A percentile compares a stretch with the other conserved stretches of the same genome.
Conservation (phyloP, 1,284 basidiomycete genomes). For the Exsudoporus floridanus region DNA sequence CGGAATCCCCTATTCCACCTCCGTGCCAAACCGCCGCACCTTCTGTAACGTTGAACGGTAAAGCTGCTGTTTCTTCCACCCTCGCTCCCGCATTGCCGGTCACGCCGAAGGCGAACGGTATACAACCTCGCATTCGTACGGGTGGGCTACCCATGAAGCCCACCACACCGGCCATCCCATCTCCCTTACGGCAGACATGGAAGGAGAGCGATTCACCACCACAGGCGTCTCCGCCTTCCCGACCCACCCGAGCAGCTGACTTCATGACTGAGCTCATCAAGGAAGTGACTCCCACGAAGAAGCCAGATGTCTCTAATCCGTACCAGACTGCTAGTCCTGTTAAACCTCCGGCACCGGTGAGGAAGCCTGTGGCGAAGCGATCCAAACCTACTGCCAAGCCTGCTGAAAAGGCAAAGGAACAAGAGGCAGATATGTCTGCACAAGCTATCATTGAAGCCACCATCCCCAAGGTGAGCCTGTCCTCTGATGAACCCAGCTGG, state of each 20-base stretch:
- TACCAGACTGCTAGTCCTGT: constrained; percentile 67
- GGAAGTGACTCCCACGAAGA: constrained; percentile 60
- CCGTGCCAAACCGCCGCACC: constrained; percentile 4
- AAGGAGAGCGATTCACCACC: constrained; percentile 44
- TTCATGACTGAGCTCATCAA: constrained; percentile 67
- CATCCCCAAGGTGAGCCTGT: constrained; percentile 55
- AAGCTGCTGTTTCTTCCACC: constrained; percentile 20
- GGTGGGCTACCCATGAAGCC: constrained; percentile 45
- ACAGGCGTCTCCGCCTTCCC: constrained; percentile 34
- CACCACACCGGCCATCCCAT: constrained; percentile 60
- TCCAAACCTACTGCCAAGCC: constrained; percentile 27
- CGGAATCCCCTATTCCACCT: constrained; percentile 13
- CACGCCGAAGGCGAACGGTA: constrained; percentile 35
- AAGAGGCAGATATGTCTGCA: constrained; percentile 44
- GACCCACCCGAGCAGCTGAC: constrained; percentile 59
- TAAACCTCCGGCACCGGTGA: constrained; percentile 39
- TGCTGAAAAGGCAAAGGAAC: constrained; percentile 35
- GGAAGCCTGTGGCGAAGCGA: constrained; percentile 42
- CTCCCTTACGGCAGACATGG: constrained; percentile 70
- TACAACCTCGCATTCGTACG: constrained; percentile 43
- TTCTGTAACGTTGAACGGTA: constrained; percentile 27
- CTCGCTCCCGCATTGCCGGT: constrained; percentile 17
- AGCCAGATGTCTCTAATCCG: constrained; percentile 65
- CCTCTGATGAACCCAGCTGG: constrained; percentile 1
- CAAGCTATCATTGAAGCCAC: constrained; percentile 72